Conservation (phyloP, 257 asterid species). For the Lycium barbarum region DNA sequence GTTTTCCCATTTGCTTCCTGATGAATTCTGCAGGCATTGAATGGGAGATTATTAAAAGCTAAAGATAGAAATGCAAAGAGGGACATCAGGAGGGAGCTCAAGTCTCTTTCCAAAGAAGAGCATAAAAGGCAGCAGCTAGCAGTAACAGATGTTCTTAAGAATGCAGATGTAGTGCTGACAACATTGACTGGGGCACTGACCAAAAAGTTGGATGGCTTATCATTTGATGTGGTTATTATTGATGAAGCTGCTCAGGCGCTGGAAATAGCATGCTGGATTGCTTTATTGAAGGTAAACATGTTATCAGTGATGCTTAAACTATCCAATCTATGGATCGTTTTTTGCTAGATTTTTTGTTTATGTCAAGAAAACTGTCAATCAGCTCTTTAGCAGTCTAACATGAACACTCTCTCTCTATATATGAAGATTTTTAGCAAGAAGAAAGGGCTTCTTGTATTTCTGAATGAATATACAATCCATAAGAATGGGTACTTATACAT, state of each 20-base stretch:
- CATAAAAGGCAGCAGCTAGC: constrained; percentile 98
- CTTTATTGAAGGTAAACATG: constrained; percentile 80
- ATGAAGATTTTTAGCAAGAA: no score
- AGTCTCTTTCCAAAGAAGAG: constrained; percentile 86
- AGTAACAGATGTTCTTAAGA: constrained; percentile 88
- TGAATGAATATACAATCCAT: no score
- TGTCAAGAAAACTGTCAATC: not conserved
- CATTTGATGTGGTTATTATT: constrained; percentile 89
- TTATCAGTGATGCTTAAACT: not conserved
- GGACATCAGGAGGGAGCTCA: constrained; percentile 88
- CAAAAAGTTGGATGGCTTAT: constrained; percentile 67
- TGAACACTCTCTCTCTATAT: not conserved
- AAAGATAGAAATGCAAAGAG: constrained; percentile 86
- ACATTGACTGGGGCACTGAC: constrained; percentile 93
- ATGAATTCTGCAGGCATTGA: constrained; percentile 66
- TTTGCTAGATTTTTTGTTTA: not conserved
- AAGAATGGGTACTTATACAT: no score
- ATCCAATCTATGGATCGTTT: constrained; percentile 1
- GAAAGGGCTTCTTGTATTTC: no score
- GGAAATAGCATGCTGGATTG: constrained; percentile 99
- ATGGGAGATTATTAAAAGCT: constrained; percentile 85
- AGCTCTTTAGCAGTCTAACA: constrained; percentile 3
- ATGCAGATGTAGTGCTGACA: constrained; percentile 83
- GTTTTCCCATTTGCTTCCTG: not conserved
- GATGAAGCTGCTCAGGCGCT: constrained; percentile 99